These are phyloP conservation scores for Sphenostylis stenocarpa DNA, from an alignment of 306 rosid species.

Conservation along the genomic window DNA sequence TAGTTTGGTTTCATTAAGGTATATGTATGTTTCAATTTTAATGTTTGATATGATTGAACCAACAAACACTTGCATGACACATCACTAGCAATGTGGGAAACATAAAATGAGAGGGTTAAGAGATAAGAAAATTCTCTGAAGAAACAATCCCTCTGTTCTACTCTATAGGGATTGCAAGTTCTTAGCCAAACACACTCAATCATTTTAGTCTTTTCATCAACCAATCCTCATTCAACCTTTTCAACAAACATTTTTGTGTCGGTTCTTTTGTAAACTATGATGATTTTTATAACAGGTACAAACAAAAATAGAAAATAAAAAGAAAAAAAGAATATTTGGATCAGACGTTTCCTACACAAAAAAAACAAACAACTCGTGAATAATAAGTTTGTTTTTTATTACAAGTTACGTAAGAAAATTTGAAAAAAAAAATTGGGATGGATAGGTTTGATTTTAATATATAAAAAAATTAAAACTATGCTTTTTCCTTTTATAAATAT, in stretches of 20 bases:
- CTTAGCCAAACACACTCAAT: background rate
- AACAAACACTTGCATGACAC: background rate
- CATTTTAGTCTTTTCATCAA: background rate
- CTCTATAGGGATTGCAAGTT: background rate
- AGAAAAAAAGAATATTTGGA: no score
- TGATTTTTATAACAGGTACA: no score
- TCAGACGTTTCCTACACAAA: no score
- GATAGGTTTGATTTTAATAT: no score
- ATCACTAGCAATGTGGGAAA: background rate
- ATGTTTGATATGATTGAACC: background rate
- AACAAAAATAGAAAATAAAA: no score
- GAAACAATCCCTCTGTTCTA: constrained; percentile 12
- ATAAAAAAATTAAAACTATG: no score
- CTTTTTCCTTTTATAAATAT: no score
- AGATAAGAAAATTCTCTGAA: background rate
- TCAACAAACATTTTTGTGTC: background rate
- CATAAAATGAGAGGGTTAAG: background rate
- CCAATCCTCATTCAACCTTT: background rate
- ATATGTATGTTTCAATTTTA: background rate
- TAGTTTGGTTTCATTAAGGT: background rate
- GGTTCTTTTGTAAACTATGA: background rate
- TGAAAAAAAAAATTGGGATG: no score
- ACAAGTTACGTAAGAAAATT: no score
- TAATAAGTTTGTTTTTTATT: no score
- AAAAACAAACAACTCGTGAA: no score